phyloP scores from a whole-genome alignment of 768 basidiomycete species.

The Daedaleopsis nitida region DNA sequence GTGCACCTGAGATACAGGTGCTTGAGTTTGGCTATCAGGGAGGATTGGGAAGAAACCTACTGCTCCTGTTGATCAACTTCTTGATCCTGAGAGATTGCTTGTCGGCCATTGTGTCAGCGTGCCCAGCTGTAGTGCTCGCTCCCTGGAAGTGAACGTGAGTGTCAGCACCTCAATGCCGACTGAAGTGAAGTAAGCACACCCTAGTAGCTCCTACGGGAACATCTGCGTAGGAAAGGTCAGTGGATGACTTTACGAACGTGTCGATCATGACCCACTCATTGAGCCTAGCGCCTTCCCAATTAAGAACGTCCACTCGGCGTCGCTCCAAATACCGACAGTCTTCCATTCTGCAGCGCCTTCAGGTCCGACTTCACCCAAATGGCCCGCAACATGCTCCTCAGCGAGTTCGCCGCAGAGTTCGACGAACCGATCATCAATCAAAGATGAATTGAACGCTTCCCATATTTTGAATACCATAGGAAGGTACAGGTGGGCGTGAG shows the following conservation, averaged over 20 bases:
- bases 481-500: slow-evolving; percentile 65
- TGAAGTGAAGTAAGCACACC: slow-evolving; percentile 38
- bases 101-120: slow-evolving; percentile 67
- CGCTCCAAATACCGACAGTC: slow-evolving; percentile 88
- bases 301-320: slow-evolving; percentile 80
- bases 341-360: slow-evolving; percentile 67
- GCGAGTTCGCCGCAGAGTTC: slow-evolving; percentile 70
- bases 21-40: background rate
- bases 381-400: slow-evolving; percentile 69
- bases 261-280: slow-evolving; percentile 50
- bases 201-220: slow-evolving; percentile 72
- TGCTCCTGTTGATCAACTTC: slow-evolving; percentile 65
- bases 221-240: slow-evolving; percentile 39
- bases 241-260: background rate
- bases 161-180: background rate
- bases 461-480: slow-evolving; percentile 74
- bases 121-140: slow-evolving; percentile 62
- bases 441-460: slow-evolving; percentile 76
- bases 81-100: slow-evolving; percentile 63
- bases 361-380: slow-evolving; percentile 50
- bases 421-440: slow-evolving; percentile 74
- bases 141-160: slow-evolving; percentile 40
- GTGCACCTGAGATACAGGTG: slow-evolving; percentile 48
- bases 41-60: slow-evolving; percentile 38
- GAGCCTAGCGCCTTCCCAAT: slow-evolving; percentile 81